These are phyloP conservation scores for Aspergillus caelatus DNA, from an alignment of 2,329 filamentous ascomycete species.

Conservation along the genomic window DNA sequence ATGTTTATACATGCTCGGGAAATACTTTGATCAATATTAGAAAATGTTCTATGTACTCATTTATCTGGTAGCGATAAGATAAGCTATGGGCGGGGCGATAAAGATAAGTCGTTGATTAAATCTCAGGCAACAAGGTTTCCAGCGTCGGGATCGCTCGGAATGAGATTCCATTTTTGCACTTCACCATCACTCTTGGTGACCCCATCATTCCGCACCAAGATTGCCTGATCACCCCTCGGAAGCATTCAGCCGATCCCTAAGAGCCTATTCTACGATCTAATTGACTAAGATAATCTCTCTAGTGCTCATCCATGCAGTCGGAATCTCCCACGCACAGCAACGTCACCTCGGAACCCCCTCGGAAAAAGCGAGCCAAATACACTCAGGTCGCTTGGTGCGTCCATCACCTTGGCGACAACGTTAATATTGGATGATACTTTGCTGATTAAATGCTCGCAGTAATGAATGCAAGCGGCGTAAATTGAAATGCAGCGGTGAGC, in stretches of 20 bases:
- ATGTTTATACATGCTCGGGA: neutral
- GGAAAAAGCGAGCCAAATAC: constrained; percentile 37
- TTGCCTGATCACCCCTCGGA: neutral
- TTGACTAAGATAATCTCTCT: no score
- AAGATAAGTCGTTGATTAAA: neutral
- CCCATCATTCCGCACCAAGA: neutral
- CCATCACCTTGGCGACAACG: neutral
- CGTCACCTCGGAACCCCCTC: constrained; percentile 22
- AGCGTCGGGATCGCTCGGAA: neutral
- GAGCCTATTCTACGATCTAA: neutral
- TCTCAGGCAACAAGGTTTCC: neutral
- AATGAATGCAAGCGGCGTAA: constrained; percentile 77
- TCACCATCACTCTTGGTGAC: neutral
- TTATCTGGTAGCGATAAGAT: constrained; percentile 1
- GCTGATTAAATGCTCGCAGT: constrained; percentile 39
- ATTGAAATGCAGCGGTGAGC: constrained; percentile 74
- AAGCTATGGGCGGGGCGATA: neutral
- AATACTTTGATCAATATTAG: neutral
- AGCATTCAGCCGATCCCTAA: neutral
- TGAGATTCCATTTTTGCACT: neutral
- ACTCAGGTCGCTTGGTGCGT: constrained; percentile 40
- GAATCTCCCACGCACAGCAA: constrained; percentile 7
- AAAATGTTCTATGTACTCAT: neutral
- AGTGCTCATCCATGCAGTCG: constrained; percentile 11
- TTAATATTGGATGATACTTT: neutral